phyloP scores from a whole-genome alignment of 116 monocot genomes.

The Phalaenopsis hybrid region DNA sequence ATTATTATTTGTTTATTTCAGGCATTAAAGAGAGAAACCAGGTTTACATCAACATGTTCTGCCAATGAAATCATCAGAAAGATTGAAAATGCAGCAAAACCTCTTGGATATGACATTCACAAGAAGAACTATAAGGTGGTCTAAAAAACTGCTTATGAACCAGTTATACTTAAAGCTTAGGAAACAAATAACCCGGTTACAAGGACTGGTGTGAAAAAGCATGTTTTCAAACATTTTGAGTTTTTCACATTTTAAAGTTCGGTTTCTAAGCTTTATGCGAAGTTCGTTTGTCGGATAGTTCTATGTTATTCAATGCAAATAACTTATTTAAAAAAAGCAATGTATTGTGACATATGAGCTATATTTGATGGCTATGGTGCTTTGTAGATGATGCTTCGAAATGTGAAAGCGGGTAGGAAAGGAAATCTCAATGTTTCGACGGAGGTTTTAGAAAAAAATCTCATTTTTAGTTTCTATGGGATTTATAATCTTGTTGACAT shows the following conservation, averaged over 20 bases:
- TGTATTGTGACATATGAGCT: not conserved
- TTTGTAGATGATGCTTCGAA: constrained; percentile 70
- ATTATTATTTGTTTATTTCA: constrained; percentile 6
- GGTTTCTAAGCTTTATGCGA: not conserved
- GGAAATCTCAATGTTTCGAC: constrained; percentile 83
- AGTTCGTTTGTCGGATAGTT: not conserved
- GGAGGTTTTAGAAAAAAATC: constrained; percentile 39
- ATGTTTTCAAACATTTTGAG: not conserved
- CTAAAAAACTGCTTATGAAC: not conserved
- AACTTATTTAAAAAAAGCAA: not conserved
- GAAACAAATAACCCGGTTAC: too few species aligned
- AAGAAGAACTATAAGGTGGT: constrained; percentile 73
- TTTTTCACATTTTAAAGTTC: not conserved
- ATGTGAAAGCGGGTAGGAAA: constrained; percentile 82
- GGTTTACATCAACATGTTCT: constrained; percentile 76
- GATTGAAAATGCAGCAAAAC: constrained; percentile 86
- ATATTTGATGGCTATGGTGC: constrained; percentile 1
- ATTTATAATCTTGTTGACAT: not conserved
- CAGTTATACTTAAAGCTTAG: too few species aligned
- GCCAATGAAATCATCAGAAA: constrained; percentile 82
- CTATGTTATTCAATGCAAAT: not conserved
- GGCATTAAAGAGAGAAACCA: constrained; percentile 80
- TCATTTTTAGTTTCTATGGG: not conserved
- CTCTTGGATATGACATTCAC: constrained; percentile 80
- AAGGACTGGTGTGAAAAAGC: too few species aligned